Percentiles rank a stretch among this genome's conserved stretches.
Conservation (phyloP, 2,329 filamentous ascomycete genomes). For the Venturiaceae sp. region DNA sequence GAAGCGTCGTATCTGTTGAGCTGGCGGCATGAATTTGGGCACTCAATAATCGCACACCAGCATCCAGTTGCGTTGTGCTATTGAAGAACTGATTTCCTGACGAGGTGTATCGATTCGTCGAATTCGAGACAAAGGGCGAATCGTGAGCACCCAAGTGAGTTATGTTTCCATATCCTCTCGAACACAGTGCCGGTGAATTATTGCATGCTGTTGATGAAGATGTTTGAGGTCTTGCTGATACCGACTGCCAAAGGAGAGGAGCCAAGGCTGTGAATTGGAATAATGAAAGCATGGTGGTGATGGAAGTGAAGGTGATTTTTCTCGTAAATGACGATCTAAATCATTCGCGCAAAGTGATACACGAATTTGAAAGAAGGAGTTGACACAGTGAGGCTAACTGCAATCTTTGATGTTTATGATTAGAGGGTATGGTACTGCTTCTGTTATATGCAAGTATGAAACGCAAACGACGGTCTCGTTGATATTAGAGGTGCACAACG, state of each 20-base stretch:
- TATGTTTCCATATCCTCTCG: conserved; percentile 61
- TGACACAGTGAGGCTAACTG: no score
- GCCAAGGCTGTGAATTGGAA: neutral
- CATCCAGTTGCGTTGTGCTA: conserved; percentile 58
- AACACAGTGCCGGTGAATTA: conserved; percentile 68
- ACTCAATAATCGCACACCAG: conserved; percentile 62
- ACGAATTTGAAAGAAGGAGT: neutral
- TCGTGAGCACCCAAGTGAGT: conserved; percentile 73
- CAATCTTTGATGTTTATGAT: no score
- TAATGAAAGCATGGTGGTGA: neutral
- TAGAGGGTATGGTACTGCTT: neutral
- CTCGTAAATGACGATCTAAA: neutral
- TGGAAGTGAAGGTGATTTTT: neutral
- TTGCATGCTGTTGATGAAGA: conserved; percentile 51
- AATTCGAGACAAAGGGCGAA: conserved; percentile 60
- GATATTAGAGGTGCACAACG: neutral
- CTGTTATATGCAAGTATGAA: neutral
- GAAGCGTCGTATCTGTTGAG: conserved; percentile 33
- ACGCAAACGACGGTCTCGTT: neutral
- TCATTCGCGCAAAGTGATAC: neutral
- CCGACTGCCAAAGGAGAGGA: conserved; percentile 15
- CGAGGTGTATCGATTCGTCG: conserved; percentile 49
- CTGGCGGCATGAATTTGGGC: conserved; percentile 60
- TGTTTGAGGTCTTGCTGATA: conserved; percentile 1
- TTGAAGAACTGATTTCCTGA: conserved; percentile 68